These are phyloP conservation scores for Bipolaris gigantea DNA, from an alignment of 2,329 filamentous ascomycete genomes.

Conservation along the genomic window DNA sequence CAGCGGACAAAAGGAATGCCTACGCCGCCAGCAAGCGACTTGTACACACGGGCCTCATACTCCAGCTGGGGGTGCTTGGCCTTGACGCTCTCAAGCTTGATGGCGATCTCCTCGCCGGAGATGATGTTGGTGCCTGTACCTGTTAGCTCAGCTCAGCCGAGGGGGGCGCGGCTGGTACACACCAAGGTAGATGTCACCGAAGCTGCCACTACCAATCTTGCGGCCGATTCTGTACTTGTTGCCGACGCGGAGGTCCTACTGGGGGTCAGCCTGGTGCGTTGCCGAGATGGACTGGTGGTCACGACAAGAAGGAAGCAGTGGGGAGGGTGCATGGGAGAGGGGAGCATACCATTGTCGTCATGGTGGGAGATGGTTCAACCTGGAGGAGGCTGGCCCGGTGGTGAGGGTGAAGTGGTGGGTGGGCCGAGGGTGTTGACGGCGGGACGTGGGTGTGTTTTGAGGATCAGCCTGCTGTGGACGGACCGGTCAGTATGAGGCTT, in stretches of 20 bases:
- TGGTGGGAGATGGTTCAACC: constrained; percentile 46
- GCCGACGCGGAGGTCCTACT: constrained; percentile 93
- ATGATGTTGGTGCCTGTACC: constrained; percentile 92
- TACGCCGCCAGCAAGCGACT: constrained; percentile 88
- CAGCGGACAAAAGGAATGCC: constrained; percentile 98
- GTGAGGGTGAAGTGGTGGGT: constrained; percentile 18
- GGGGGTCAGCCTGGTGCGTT: constrained; percentile 29
- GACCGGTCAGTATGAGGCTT: constrained; percentile 47
- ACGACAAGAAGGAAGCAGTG: constrained; percentile 39
- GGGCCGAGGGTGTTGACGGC: constrained; percentile 25
- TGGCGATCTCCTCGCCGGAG: constrained; percentile 98
- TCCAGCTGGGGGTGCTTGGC: constrained; percentile 98
- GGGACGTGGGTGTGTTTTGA: constrained; percentile 28
- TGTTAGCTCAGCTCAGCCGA: constrained; percentile 22
- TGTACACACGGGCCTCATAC: constrained; percentile 95
- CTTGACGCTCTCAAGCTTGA: constrained; percentile 99
- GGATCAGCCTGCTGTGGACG: constrained; percentile 43
- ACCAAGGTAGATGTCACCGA: constrained; percentile 96
- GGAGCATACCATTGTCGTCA: constrained; percentile 65
- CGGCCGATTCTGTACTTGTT: constrained; percentile 99
- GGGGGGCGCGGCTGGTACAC: constrained; percentile 29
- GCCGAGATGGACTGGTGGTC: constrained; percentile 14
- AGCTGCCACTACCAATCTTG: constrained; percentile 97
- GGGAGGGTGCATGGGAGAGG: constrained; percentile 32
- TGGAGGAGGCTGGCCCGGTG: constrained; percentile 39